These are phyloP conservation scores for Cercospora berteroae DNA, from an alignment of 2,329 filamentous ascomycete genomes.

Conservation along the genomic window DNA sequence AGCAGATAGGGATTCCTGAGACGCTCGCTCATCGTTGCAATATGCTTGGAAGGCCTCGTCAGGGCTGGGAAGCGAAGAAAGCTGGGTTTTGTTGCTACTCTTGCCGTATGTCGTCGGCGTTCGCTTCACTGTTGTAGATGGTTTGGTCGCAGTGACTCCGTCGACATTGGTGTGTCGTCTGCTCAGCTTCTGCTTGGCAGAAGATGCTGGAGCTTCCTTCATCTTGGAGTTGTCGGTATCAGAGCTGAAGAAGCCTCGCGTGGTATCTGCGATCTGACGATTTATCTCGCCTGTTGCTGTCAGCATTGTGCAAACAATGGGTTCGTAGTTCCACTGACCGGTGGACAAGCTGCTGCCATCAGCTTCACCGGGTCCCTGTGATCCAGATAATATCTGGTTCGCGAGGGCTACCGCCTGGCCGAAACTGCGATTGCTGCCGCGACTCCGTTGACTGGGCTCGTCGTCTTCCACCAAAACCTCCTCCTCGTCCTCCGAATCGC, in stretches of 20 bases:
- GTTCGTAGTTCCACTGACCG: constrained; percentile 3
- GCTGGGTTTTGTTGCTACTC: neutral
- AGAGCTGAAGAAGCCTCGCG: constrained; percentile 28
- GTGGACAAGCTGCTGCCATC: constrained; percentile 21
- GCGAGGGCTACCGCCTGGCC: neutral
- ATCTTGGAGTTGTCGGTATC: constrained; percentile 11
- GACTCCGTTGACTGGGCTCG: constrained; percentile 14
- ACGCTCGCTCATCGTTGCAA: constrained; percentile 16
- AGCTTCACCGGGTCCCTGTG: constrained; percentile 9
- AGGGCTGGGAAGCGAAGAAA: constrained; percentile 3
- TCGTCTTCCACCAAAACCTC: constrained; percentile 17
- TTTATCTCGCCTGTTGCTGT: constrained; percentile 24
- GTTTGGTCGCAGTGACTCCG: constrained; percentile 7
- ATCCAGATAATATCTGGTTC: constrained; percentile 11
- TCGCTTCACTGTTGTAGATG: constrained; percentile 23
- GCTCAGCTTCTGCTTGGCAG: constrained; percentile 21
- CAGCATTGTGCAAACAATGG: neutral
- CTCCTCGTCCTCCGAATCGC: constrained; percentile 22
- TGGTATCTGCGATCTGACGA: constrained; percentile 27
- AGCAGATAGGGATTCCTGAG: constrained; percentile 20
- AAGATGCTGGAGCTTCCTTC: constrained; percentile 19
- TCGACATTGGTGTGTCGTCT: constrained; percentile 24
- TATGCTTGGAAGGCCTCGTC: constrained; percentile 18
- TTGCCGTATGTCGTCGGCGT: constrained; percentile 28
- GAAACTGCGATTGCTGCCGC: constrained; percentile 11